Conservation (phyloP, 2,329 filamentous ascomycete species). For the Corinectria fuckeliana region DNA sequence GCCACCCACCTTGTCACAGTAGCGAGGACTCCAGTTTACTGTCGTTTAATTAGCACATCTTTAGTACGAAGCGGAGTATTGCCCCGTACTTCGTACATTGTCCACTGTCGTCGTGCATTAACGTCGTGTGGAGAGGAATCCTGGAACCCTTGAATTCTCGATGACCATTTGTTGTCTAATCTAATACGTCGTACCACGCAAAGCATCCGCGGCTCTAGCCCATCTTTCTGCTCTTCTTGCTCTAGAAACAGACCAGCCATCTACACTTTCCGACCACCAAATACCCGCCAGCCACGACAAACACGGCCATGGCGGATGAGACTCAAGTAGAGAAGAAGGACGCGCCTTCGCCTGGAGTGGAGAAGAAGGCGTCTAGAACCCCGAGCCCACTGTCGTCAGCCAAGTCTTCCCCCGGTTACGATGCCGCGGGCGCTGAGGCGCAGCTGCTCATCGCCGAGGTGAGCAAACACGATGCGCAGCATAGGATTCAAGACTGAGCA, state of each 20-base stretch:
- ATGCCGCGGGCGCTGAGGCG: conserved; percentile 10
- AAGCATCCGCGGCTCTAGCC: background rate
- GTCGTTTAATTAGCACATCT: no score
- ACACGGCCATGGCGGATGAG: background rate
- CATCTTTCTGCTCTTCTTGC: background rate
- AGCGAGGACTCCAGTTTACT: background rate
- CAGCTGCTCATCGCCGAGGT: conserved; percentile 27
- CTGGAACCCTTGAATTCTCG: background rate
- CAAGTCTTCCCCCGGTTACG: background rate
- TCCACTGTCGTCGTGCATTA: background rate
- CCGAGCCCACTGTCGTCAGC: background rate
- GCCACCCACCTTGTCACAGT: background rate
- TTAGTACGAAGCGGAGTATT: no score
- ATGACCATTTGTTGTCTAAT: background rate
- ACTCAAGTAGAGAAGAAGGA: background rate
- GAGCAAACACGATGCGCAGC: background rate
- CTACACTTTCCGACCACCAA: background rate
- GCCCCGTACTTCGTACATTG: no score
- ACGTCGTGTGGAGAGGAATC: background rate
- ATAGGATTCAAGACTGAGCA: background rate
- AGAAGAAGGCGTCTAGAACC: background rate
- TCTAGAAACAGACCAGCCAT: background rate
- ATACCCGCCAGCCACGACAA: background rate
- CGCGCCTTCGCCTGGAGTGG: background rate
- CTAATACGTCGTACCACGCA: no score